phyloP scores from a whole-genome alignment of 768 basidiomycete species.

The Sarcomyxa edulis region DNA sequence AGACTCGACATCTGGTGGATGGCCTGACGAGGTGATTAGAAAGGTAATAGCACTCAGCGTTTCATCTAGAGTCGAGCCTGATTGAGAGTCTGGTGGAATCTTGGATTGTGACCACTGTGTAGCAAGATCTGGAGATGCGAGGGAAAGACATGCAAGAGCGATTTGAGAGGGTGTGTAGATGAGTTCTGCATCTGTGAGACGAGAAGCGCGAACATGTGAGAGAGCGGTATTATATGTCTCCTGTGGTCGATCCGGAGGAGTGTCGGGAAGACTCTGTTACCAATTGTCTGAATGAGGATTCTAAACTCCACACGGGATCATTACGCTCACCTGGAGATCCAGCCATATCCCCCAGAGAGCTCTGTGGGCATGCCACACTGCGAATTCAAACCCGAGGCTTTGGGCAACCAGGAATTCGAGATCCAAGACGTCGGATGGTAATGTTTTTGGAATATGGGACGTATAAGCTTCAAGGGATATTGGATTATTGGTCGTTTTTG shows the following conservation, averaged over 20 bases:
- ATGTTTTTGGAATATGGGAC: slow-evolving; percentile 75
- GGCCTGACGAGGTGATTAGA: slow-evolving; percentile 49
- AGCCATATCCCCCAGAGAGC: slow-evolving; percentile 87
- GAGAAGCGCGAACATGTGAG: slow-evolving; percentile 65
- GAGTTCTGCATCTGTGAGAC: slow-evolving; percentile 88
- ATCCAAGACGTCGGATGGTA: slow-evolving; percentile 80
- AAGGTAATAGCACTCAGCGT: slow-evolving; percentile 49
- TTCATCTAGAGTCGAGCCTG: slow-evolving; percentile 24
- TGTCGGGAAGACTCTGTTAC: slow-evolving; percentile 57
- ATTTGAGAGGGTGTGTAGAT: slow-evolving; percentile 93
- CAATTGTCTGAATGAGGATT: neutral
- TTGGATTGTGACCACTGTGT: slow-evolving; percentile 53
- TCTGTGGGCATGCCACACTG: slow-evolving; percentile 86
- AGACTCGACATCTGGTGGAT: slow-evolving; percentile 69
- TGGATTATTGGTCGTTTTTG: slow-evolving; percentile 95
- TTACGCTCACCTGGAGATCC: slow-evolving; percentile 73
- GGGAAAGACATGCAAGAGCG: slow-evolving; percentile 72
- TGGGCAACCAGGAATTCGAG: slow-evolving; percentile 96
- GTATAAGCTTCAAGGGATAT: slow-evolving; percentile 86
- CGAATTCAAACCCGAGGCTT: slow-evolving; percentile 90
- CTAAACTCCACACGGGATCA: neutral
- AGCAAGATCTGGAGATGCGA: slow-evolving; percentile 57
- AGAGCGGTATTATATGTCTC: slow-evolving; percentile 63
- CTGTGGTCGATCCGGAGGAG: slow-evolving; percentile 41
- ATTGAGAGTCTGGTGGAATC: slow-evolving; percentile 13